phyloP scores from a whole-genome alignment of 192 early-diverging fungal species.

The Backusella mclennaniae region DNA sequence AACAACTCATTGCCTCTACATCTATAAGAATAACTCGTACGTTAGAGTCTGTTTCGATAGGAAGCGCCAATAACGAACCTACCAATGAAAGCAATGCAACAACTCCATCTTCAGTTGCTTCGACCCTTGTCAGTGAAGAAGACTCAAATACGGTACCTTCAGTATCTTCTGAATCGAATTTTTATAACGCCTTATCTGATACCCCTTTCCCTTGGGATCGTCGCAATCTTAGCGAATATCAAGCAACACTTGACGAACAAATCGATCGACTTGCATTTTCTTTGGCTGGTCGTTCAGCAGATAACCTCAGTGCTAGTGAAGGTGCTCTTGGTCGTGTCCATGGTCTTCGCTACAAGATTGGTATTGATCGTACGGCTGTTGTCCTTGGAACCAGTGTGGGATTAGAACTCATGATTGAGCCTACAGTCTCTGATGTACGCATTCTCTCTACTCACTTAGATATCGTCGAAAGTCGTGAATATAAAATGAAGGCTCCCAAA shows the following conservation, averaged over 20 bases:
- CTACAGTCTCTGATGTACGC: background rate
- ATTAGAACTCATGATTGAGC: conserved; percentile 11
- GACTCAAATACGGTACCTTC: background rate
- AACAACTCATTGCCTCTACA: background rate
- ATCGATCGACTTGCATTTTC: conserved; percentile 17
- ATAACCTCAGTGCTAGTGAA: background rate
- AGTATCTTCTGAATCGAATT: background rate
- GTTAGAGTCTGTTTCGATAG: background rate
- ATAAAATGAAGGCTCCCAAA: conserved; percentile 11
- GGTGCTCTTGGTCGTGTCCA: background rate
- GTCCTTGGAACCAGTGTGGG: conserved; percentile 28
- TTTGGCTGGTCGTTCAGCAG: conserved; percentile 11
- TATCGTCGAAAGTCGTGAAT: conserved; percentile 12
- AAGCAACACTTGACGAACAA: conserved; percentile 21
- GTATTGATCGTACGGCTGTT: conserved; percentile 25
- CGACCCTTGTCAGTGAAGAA: background rate
- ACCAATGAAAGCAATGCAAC: background rate
- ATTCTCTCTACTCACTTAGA: conserved; percentile 2
- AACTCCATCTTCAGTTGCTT: background rate
- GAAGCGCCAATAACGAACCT: background rate
- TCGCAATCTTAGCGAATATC: background rate
- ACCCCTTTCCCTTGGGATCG: conserved; percentile 13
- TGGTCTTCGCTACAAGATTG: conserved; percentile 17
- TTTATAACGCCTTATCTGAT: background rate
- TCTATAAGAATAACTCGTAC: conserved; percentile 18